Conservation (phyloP, 164 flowering plant species). For the Berberis vulgaris region DNA sequence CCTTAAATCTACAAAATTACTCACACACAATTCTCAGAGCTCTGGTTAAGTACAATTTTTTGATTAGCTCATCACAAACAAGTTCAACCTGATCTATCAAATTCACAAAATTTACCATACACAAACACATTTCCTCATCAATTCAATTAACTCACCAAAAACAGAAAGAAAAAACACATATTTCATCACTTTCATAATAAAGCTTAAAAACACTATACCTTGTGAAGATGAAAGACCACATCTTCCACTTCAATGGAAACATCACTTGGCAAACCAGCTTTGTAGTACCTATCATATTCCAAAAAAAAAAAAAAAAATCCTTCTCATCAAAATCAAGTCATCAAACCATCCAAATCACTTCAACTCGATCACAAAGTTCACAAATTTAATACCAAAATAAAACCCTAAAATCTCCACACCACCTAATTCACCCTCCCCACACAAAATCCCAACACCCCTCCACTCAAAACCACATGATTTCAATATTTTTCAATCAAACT, state of each 20-base stretch:
- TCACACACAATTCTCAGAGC: no score
- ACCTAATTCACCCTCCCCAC: no score
- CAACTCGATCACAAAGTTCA: not conserved
- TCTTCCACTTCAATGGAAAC: conserved; percentile 47
- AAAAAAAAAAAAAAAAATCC: not conserved
- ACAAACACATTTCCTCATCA: no score
- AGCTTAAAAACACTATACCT: conserved; percentile 31
- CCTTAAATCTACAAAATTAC: no score
- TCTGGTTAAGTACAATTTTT: no score
- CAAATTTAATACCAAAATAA: not conserved
- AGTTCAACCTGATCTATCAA: no score
- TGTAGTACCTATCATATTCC: conserved; percentile 56
- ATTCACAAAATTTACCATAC: no score
- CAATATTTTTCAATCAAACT: not conserved
- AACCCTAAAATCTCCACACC: not conserved
- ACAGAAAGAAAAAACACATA: not conserved
- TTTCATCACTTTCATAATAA: not conserved
- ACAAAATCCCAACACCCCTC: not conserved
- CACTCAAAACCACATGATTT: not conserved
- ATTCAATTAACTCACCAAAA: no score
- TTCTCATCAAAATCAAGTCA: not conserved
- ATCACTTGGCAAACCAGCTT: conserved; percentile 68
- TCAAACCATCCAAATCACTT: not conserved
- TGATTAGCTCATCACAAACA: no score
- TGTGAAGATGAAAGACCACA: conserved; percentile 71